Percentiles rank a stretch among this genome's conserved stretches.
phyloP scores from a whole-genome alignment of 306 rosid genomes.

The Canavalia ensiformis region DNA sequence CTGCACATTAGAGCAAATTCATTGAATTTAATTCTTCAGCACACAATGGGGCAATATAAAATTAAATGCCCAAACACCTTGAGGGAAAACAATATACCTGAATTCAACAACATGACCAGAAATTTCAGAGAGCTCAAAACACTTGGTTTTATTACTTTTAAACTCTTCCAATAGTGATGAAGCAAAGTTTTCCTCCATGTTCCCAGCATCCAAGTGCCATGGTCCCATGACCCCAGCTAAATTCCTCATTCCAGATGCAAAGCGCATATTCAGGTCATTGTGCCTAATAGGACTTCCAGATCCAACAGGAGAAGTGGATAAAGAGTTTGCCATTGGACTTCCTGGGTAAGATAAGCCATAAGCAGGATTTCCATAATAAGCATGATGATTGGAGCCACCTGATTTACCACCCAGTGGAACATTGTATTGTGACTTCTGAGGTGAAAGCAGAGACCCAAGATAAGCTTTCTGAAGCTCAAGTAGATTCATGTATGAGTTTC shows the following conservation, averaged over 20 bases:
- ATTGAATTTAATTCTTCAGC: conserved; percentile 16
- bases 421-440: conserved; percentile 85
- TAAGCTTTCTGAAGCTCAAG: conserved; percentile 90
- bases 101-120: conserved; percentile 74
- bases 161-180: conserved; percentile 92
- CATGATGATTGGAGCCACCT: conserved; percentile 74
- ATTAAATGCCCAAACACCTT: conserved; percentile 8
- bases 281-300: conserved; percentile 93
- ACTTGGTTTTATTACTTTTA: conserved; percentile 81
- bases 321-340: conserved; percentile 85
- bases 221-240: conserved; percentile 82
- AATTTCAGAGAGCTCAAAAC: conserved; percentile 87
- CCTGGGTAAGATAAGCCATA: conserved; percentile 85
- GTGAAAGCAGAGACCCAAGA: conserved; percentile 73
- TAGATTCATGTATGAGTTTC: conserved; percentile 76
- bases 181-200: conserved; percentile 72
- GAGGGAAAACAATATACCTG: conserved; percentile 57
- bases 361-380: conserved; percentile 83
- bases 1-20: conserved; percentile 54
- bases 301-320: conserved; percentile 80
- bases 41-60: conserved; percentile 34
- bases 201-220: conserved; percentile 83
- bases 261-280: conserved; percentile 74
- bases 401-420: conserved; percentile 73
- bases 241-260: conserved; percentile 86